Conservation (phyloP, 805 yeast genomes). For the Lipomyces lipofer region DNA sequence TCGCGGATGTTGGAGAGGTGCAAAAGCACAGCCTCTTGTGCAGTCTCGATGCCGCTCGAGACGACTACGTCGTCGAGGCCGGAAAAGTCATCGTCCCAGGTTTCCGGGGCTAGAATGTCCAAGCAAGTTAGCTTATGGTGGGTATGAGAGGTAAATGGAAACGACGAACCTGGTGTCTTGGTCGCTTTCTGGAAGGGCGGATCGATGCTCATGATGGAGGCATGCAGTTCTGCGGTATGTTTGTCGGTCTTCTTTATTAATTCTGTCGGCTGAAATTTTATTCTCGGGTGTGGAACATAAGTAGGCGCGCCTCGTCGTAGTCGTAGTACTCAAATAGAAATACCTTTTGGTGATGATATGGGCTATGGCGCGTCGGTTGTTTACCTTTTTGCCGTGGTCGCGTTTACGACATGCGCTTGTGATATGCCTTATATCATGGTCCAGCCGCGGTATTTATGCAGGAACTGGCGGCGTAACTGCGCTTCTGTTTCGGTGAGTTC, state of each 20-base stretch:
- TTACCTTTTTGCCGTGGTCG: no score
- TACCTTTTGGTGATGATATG: no score
- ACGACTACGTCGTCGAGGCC: constrained; percentile 9
- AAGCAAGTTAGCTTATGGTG: not conserved
- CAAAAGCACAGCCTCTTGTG: constrained; percentile 14
- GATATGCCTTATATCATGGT: no score
- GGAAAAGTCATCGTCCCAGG: constrained; percentile 32
- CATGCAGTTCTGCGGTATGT: not conserved
- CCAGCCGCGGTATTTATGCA: no score
- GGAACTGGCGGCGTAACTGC: no score
- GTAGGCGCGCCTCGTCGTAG: no score
- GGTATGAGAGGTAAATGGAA: not conserved
- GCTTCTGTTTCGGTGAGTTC: no score
- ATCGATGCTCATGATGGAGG: not conserved
- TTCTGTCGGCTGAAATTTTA: no score
- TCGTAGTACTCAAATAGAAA: no score
- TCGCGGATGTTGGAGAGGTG: constrained; percentile 18
- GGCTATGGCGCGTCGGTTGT: no score
- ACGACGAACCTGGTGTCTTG: not conserved
- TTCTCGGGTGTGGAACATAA: no score
- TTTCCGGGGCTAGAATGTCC: constrained; percentile 4
- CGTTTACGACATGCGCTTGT: no score
- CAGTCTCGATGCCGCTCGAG: constrained; percentile 12
- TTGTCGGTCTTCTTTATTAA: not conserved
- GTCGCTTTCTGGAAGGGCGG: not conserved